Evolutionary conservation across 2,329 filamentous ascomycete species (phyloP).

Genomic region (Aspergillus pseudoviridinutans): DNA sequence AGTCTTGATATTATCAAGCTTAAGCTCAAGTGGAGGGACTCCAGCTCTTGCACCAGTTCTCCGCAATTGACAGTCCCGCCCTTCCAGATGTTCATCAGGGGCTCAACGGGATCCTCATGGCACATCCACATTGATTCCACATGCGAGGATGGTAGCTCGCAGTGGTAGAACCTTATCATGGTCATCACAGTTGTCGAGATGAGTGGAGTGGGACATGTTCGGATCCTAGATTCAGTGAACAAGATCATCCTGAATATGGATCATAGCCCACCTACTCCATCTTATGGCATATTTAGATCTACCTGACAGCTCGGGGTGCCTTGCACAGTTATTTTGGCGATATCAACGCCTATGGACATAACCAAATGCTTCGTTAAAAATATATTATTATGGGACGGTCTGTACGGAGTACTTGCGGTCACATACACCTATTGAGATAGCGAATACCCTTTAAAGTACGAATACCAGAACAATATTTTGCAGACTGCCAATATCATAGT

Average conservation of each 20-base stretch:
- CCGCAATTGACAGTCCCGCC: constrained; percentile 23
- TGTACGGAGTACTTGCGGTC: not conserved
- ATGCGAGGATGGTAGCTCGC: constrained; percentile 12
- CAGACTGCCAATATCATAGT: not conserved
- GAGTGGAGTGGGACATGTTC: constrained; percentile 15
- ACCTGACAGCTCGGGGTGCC: not conserved
- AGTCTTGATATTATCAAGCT: not conserved
- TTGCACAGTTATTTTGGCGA: not conserved
- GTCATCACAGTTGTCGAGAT: constrained; percentile 13
- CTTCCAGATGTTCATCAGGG: constrained; percentile 14
- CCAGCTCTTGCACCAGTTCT: constrained; percentile 16
- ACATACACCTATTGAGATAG: not conserved
- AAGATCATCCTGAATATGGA: constrained; percentile 14
- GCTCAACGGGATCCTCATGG: constrained; percentile 18
- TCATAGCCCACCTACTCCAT: constrained; percentile 8
- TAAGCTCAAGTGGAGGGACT: not conserved
- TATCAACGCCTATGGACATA: not conserved
- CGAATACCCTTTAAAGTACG: not conserved
- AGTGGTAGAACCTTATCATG: constrained; percentile 19
- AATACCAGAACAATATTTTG: not conserved
- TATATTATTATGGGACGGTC: not conserved
- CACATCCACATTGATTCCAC: constrained; percentile 23
- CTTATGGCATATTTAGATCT: not conserved
- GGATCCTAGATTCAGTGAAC: constrained; percentile 2
- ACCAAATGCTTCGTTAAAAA: not conserved